Base-by-base conservation (phyloP, 2,329 filamentous ascomycete species). In the Sphaerulina populicola region DNA sequence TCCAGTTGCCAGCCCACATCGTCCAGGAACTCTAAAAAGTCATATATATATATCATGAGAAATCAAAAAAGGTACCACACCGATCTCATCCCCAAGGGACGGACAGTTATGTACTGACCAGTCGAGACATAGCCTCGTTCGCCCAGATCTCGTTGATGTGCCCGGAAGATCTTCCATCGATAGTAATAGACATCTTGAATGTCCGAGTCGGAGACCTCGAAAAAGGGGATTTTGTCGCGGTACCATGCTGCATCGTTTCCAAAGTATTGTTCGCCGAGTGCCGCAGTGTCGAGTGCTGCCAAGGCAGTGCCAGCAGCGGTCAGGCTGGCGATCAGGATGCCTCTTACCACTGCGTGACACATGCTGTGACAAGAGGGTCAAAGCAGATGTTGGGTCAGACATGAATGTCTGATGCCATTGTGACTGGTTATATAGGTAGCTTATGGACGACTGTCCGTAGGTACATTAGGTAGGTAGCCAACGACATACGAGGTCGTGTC, bases 121-220 rank as follows among this genome's bases (percentile, higher is more conserved):
- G 71, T 74, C 0, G 69, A 69, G n/a, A 74, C 72, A 57, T 66
- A 73, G 1, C 71, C 71, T 12, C 68, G 61, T 2, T 65, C 51
- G 7, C 71, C 71, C 0, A 73, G 60, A 47, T 74, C 71, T 23
- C 71, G 68, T 57, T 73, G 71, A 51, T 74, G 71, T 0, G 71
- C 64, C 2, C 71, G 66, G 60, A 71, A 74, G 23, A 73, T 64
- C 23, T 64, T 67, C 71, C 70, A 73, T 30, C 71, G 70, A 53
- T 73, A 73, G 59, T 74, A 73, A 58, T 72, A 73, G 8, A 73
- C 71, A 14, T 72, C 67, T 1, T 66, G 68, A 12, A 72, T 65
- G 8, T 66, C 55, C 1, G 60, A 41, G 47, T 71, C 68, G 44
- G 67, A 69, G 14, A 66, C 66, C 44, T 71, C 68, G 52, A 71